Evolutionary conservation across 768 basidiomycete genomes (phyloP).

Genomic region (Russula sp.): DNA sequence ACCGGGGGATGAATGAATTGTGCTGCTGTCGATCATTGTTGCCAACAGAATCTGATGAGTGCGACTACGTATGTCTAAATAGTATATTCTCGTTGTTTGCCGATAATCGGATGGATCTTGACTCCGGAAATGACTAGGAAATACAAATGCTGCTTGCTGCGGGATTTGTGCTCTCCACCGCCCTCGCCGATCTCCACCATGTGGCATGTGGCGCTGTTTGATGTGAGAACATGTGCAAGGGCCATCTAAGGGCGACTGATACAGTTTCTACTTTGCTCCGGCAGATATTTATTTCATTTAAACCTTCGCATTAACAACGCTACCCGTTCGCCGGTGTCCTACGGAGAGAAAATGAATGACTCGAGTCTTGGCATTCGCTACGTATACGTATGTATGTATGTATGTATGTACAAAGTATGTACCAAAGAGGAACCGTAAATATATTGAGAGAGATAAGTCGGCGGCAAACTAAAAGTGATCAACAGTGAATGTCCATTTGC

Average conservation of each 20-base stretch:
- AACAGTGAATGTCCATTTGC: conserved; percentile 92
- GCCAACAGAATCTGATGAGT: conserved; percentile 14
- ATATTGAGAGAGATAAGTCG: not conserved
- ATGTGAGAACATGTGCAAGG: not conserved
- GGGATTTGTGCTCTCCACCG: not conserved
- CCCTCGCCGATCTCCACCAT: not conserved
- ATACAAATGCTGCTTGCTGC: no score
- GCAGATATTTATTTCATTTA: not conserved
- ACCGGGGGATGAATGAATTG: not conserved
- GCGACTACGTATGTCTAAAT: conserved; percentile 4
- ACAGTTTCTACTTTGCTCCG: not conserved
- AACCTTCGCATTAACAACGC: not conserved
- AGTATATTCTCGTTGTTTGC: not conserved
- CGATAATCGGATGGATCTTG: not conserved
- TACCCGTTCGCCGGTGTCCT: not conserved
- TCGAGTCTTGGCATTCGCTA: conserved; percentile 12
- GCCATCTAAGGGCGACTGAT: not conserved
- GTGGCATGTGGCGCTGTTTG: not conserved
- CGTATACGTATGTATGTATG: not conserved
- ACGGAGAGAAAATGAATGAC: conserved; percentile 1
- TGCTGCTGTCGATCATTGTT: not conserved
- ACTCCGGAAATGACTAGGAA: not conserved
- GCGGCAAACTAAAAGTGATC: conserved; percentile 69
- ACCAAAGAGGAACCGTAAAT: conserved; percentile 3
- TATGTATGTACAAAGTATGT: conserved; percentile 8